phyloP scores from a whole-genome alignment of 2,329 filamentous ascomycete genomes.

The Calonectria crousiana region DNA sequence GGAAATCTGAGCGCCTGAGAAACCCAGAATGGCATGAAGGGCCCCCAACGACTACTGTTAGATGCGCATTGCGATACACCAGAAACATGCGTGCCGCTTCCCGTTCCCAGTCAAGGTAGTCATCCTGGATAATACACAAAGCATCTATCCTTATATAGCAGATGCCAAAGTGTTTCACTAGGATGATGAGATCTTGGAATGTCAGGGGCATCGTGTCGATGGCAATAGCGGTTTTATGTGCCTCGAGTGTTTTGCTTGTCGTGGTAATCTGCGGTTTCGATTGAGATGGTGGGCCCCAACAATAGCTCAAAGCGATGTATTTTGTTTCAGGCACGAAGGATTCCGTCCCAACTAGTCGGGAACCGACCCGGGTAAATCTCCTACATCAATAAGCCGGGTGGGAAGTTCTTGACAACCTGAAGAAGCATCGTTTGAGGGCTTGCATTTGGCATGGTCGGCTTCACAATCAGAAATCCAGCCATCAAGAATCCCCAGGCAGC shows the following conservation, averaged over 20 bases:
- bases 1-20: neutral
- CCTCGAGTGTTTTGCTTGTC: neutral
- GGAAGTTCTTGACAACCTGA: neutral
- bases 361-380: no score
- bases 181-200: neutral
- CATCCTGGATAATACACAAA: constrained; percentile 5
- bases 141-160: constrained; percentile 7
- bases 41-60: neutral
- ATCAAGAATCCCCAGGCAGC: neutral
- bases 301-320: constrained; percentile 2
- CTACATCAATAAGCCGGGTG: neutral
- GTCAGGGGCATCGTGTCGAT: neutral
- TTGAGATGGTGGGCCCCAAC: constrained; percentile 1
- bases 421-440: neutral
- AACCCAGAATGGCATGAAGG: constrained; percentile 3
- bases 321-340: neutral
- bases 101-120: neutral
- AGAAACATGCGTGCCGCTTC: constrained; percentile 1
- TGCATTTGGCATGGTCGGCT: neutral
- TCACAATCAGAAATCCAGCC: neutral
- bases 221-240: neutral
- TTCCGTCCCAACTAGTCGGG: neutral
- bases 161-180: neutral
- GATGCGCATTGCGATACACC: constrained; percentile 3
- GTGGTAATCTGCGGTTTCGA: constrained; percentile 1